Percentiles rank a stretch among this genome's conserved stretches.
Evolutionary conservation across 129 eudicot genomes (phyloP).

Genomic region (Tagetes erecta): DNA sequence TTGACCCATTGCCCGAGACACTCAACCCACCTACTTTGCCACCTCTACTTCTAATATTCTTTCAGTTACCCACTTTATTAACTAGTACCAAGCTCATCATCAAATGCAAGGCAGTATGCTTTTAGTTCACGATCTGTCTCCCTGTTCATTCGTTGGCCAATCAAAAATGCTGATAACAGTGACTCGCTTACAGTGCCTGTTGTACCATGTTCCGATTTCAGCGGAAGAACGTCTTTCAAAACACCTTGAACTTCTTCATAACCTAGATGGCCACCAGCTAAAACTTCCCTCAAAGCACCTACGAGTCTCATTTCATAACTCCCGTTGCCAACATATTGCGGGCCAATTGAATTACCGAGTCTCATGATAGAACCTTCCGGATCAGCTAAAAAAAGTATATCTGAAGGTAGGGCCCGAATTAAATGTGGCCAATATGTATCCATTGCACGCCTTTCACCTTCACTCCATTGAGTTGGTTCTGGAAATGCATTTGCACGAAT

Average conservation of each 20-base stretch:
- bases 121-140: conserved; percentile 97
- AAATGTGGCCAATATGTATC: conserved; percentile 91
- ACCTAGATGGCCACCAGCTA: conserved; percentile 98
- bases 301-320: conserved; percentile 95
- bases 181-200: conserved; percentile 69
- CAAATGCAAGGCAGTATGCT: conserved; percentile 97
- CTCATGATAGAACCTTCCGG: conserved; percentile 98
- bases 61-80: conserved; percentile 34
- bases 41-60: conserved; percentile 16
- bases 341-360: conserved; percentile 77
- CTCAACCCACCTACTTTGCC: conserved; percentile 6
- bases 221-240: conserved; percentile 82
- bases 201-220: conserved; percentile 38
- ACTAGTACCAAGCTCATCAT: conserved; percentile 75
- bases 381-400: conserved; percentile 87
- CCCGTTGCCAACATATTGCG: conserved; percentile 80
- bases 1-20: conserved; percentile 3
- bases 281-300: conserved; percentile 92
- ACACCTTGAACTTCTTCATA: conserved; percentile 99
- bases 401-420: conserved; percentile 68
- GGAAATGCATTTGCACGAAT: conserved; percentile 93
- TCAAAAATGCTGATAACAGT: conserved; percentile 86
- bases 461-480: conserved; percentile 98
- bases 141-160: conserved; percentile 97
- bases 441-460: conserved; percentile 96